Conservation (phyloP, 148 eudicot genomes). For the Chenopodium album region DNA sequence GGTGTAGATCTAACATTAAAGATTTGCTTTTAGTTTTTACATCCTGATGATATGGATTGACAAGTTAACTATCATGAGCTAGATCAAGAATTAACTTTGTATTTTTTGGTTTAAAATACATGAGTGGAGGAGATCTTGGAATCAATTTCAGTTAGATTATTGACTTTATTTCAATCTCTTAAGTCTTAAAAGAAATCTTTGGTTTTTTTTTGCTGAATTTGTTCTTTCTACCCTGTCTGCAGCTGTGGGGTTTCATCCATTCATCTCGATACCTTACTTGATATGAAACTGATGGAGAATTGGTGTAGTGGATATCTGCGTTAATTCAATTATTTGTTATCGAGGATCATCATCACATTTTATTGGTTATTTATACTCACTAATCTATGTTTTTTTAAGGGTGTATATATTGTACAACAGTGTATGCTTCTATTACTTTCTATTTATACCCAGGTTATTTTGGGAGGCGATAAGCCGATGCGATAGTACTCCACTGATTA, state of each 20-base stretch:
- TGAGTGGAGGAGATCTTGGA: neutral
- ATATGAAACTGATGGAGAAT: constrained; percentile 1
- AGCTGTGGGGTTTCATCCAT: constrained; percentile 94
- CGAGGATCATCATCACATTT: neutral
- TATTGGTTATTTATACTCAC: neutral
- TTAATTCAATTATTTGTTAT: neutral
- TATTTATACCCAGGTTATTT: neutral
- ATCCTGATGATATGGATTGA: neutral
- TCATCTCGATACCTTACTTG: constrained; percentile 56
- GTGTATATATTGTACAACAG: constrained; percentile 27
- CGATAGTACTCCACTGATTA: neutral
- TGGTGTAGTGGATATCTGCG: neutral
- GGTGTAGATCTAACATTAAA: too few species aligned
- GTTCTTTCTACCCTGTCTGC: constrained; percentile 32
- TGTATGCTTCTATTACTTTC: neutral
- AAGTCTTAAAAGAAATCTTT: too few species aligned
- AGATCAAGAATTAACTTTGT: neutral
- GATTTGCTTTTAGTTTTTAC: neutral
- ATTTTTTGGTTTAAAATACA: neutral
- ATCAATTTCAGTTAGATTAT: neutral
- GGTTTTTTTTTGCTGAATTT: neutral
- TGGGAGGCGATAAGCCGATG: neutral
- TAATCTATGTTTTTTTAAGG: constrained; percentile 16
- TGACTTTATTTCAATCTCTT: too few species aligned
- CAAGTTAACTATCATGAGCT: neutral